Conservation (phyloP, 2,329 filamentous ascomycete species). For the Didymella lethalis region DNA sequence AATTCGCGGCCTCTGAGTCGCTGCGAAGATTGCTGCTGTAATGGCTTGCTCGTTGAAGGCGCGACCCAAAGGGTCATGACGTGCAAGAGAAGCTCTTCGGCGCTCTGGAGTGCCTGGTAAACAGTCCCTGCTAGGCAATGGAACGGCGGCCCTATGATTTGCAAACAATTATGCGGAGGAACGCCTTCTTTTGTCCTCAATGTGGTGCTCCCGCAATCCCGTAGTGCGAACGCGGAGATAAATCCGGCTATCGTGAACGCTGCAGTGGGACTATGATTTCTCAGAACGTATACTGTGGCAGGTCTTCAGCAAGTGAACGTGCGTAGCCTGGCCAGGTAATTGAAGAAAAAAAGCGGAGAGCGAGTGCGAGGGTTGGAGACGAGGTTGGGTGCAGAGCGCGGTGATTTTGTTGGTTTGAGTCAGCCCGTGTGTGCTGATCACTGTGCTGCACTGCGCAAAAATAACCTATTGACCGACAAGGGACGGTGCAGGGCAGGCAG, state of each 20-base stretch:
- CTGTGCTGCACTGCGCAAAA: conserved; percentile 36
- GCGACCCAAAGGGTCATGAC: conserved; percentile 18
- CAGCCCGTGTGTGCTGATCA: conserved; percentile 35
- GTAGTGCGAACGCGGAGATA: conserved; percentile 25
- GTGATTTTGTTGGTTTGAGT: conserved; percentile 31
- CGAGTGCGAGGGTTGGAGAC: conserved; percentile 34
- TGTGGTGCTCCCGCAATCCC: conserved; percentile 22
- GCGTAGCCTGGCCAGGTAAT: conserved; percentile 5
- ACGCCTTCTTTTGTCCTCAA: conserved; percentile 19
- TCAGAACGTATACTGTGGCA: conserved; percentile 3
- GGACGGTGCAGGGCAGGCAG: conserved; percentile 5
- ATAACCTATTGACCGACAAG: conserved; percentile 20
- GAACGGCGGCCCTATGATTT: conserved; percentile 21
- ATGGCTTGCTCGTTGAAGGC: background rate
- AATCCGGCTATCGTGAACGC: conserved; percentile 22
- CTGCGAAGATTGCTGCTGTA: background rate
- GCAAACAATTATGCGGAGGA: conserved; percentile 24
- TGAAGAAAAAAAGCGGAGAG: conserved; percentile 29
- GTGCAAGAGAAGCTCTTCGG: conserved; percentile 11
- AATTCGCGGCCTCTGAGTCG: conserved; percentile 6
- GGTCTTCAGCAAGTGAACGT: conserved; percentile 15
- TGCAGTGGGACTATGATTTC: conserved; percentile 7
- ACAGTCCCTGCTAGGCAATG: conserved; percentile 10
- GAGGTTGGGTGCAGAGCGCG: conserved; percentile 22
- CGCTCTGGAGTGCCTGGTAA: background rate